Evolutionary conservation across 768 basidiomycete species (phyloP).

Genomic region (Leucogyrophana mollusca): DNA sequence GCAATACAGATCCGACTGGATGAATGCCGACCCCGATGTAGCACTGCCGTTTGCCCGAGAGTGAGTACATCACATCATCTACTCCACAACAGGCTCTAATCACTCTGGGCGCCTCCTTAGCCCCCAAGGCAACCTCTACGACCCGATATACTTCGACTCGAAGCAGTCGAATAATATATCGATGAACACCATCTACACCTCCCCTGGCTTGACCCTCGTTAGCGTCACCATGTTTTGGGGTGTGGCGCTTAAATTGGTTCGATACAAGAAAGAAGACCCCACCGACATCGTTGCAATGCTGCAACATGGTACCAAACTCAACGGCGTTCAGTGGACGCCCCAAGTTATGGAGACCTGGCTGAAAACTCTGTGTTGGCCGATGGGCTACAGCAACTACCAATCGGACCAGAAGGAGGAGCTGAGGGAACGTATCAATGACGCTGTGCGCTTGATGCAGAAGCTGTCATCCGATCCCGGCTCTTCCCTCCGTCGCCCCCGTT

Average conservation of each 20-base stretch:
- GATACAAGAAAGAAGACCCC: slow-evolving; percentile 63
- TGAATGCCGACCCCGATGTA: slow-evolving; percentile 74
- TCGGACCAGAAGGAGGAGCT: slow-evolving; percentile 43
- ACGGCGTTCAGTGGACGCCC: slow-evolving; percentile 54
- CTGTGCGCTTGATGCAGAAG: slow-evolving; percentile 34
- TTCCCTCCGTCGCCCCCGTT: neutral
- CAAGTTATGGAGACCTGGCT: slow-evolving; percentile 59
- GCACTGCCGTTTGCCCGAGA: slow-evolving; percentile 65
- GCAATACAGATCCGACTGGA: slow-evolving; percentile 52
- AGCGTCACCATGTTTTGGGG: slow-evolving; percentile 73
- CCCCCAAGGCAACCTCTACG: slow-evolving; percentile 35
- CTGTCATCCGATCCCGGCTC: slow-evolving; percentile 12
- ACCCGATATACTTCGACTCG: slow-evolving; percentile 60
- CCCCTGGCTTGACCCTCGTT: slow-evolving; percentile 52
- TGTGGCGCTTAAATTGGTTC: slow-evolving; percentile 68
- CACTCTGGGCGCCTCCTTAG: slow-evolving; percentile 11
- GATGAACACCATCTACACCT: slow-evolving; percentile 56
- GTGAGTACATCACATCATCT: slow-evolving; percentile 38
- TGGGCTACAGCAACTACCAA: slow-evolving; percentile 56
- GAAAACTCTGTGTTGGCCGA: slow-evolving; percentile 54
- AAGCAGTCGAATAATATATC: slow-evolving; percentile 48
- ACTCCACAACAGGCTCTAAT: slow-evolving; percentile 7
- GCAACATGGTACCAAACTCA: slow-evolving; percentile 54
- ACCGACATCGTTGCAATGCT: slow-evolving; percentile 67
- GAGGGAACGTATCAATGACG: slow-evolving; percentile 52